Evolutionary conservation across 805 yeast genomes (phyloP).

Genomic region (Metschnikowia similis): DNA sequence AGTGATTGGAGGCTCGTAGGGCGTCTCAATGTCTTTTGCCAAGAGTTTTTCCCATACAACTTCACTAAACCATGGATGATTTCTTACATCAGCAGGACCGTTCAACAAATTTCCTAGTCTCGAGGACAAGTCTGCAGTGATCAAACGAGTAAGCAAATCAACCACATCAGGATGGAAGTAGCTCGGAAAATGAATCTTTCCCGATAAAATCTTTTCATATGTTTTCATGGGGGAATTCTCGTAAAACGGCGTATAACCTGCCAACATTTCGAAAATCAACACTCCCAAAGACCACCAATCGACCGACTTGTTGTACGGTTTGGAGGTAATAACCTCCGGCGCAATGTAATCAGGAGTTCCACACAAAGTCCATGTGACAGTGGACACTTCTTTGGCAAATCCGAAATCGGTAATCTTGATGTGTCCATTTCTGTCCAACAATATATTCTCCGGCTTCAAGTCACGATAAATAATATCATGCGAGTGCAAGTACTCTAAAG

Average conservation of each 20-base stretch:
- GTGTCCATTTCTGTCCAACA: slow-evolving; percentile 56
- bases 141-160: slow-evolving; percentile 47
- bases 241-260: slow-evolving; percentile 60
- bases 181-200: slow-evolving; percentile 50
- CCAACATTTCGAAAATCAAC: slow-evolving; percentile 56
- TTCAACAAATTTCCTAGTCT: slow-evolving; percentile 56
- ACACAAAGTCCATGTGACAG: slow-evolving; percentile 58
- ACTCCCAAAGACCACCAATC: slow-evolving; percentile 68
- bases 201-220: slow-evolving; percentile 53
- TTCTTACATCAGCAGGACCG: slow-evolving; percentile 53
- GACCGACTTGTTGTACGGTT: slow-evolving; percentile 58
- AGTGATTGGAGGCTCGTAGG: slow-evolving; percentile 61
- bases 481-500: slow-evolving; percentile 56
- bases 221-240: slow-evolving; percentile 63
- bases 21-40: slow-evolving; percentile 56
- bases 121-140: slow-evolving; percentile 52
- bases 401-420: slow-evolving; percentile 61
- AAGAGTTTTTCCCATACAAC: slow-evolving; percentile 59
- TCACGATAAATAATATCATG: slow-evolving; percentile 58
- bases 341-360: slow-evolving; percentile 66
- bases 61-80: slow-evolving; percentile 57
- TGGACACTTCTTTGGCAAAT: slow-evolving; percentile 57
- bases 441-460: slow-evolving; percentile 57
- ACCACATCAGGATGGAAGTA: slow-evolving; percentile 52
- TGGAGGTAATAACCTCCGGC: slow-evolving; percentile 61